Conservation (phyloP, 2,329 filamentous ascomycete species). For the Purpureocillium takamizusanense region DNA sequence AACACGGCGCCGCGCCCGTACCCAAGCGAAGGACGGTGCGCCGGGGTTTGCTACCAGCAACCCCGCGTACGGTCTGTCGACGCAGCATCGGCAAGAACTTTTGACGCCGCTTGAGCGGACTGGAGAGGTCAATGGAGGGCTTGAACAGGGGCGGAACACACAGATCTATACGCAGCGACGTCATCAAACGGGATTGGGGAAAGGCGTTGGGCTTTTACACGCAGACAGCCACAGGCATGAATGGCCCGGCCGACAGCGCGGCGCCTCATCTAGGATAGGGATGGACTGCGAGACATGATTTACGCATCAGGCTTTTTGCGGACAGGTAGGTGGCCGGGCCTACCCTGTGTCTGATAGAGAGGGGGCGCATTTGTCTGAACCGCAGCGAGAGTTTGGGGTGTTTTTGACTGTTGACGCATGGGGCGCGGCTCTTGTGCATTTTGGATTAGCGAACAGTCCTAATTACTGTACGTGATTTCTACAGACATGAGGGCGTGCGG, state of each 20-base stretch:
- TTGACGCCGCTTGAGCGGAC: background rate
- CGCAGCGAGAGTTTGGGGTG: conserved; percentile 6
- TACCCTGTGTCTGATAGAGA: conserved; percentile 8
- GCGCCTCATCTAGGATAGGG: conserved; percentile 7
- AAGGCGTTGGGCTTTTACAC: conserved; percentile 8
- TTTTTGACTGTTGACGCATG: conserved; percentile 4
- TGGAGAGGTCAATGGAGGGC: background rate
- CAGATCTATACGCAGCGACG: conserved; percentile 7
- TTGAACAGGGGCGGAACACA: background rate
- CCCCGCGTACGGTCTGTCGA: background rate
- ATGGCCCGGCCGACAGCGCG: conserved; percentile 3
- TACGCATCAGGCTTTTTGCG: conserved; percentile 6
- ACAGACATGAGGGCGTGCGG: background rate
- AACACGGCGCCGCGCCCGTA: background rate
- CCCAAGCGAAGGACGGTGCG: background rate
- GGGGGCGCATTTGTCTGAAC: conserved; percentile 9
- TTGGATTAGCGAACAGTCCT: conserved; percentile 10
- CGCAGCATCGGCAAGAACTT: background rate
- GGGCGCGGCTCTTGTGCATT: conserved; percentile 7
- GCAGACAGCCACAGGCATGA: conserved; percentile 4
- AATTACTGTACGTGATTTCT: conserved; percentile 4
- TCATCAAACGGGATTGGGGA: conserved; percentile 3
- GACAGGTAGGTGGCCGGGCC: conserved; percentile 1
- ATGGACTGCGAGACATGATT: conserved; percentile 6
- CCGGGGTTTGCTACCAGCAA: background rate